phyloP scores from a whole-genome alignment of 352 stramenopile species.

The Globisporangium mamillatum region DNA sequence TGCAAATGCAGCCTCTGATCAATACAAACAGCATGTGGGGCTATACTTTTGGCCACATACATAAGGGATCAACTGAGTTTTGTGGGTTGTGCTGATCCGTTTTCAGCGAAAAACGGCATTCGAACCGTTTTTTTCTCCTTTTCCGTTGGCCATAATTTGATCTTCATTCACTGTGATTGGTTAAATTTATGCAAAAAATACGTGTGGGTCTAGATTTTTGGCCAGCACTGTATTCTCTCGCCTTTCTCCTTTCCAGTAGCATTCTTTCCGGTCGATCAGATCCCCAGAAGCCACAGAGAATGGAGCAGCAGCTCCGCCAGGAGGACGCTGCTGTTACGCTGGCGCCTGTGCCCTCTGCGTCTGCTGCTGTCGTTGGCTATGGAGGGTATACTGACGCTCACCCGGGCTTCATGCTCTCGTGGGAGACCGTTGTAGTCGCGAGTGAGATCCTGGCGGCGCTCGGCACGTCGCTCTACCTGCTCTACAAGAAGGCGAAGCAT shows the following conservation, averaged over 20 bases:
- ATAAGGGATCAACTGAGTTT: too few relatives aligned
- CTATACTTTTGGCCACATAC: too few relatives aligned
- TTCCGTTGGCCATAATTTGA: too few relatives aligned
- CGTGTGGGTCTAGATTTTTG: too few relatives aligned
- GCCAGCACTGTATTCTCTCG: background rate
- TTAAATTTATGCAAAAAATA: too few relatives aligned
- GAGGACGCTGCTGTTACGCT: background rate
- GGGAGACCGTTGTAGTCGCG: constrained; percentile 52
- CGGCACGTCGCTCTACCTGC: constrained; percentile 44
- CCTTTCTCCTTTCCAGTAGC: background rate
- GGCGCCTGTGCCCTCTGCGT: background rate
- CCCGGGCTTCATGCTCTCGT: constrained; percentile 26
- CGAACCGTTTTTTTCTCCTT: too few relatives aligned
- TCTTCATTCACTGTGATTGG: too few relatives aligned
- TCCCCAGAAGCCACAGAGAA: background rate
- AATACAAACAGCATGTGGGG: too few relatives aligned
- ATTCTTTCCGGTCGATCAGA: background rate
- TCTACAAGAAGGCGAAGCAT: constrained; percentile 27
- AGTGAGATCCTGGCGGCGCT: constrained; percentile 44
- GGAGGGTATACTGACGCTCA: background rate
- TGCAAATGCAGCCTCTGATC: too few relatives aligned
- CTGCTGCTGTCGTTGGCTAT: background rate
- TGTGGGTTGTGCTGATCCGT: too few relatives aligned
- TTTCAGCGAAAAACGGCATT: too few relatives aligned
- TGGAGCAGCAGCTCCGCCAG: background rate